Evolutionary conservation across 1,139 yeast species (phyloP), one percentile per base, ranked within the genome.

Genomic region (Blastobotrys aristatus): DNA sequence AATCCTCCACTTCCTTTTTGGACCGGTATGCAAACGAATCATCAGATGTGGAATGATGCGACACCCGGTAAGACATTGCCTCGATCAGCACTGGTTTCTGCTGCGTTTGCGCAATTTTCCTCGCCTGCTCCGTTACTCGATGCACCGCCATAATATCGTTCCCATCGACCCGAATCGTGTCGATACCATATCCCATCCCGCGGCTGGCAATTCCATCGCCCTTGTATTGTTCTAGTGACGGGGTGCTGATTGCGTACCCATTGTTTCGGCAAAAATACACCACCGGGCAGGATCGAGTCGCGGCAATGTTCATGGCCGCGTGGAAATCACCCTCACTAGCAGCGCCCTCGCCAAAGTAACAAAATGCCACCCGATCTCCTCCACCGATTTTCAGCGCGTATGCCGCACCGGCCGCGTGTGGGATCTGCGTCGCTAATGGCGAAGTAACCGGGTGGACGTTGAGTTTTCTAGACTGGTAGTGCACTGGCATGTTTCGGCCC

Each of bases 261-360:
- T 66, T 66, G 57, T 66, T 66, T 49, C 70, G 53, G 55, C 69
- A 65, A 47, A 66, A 61, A 52, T 57, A 66, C 10, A 66, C 54
- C 10, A 62, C 59, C 2, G 70, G 70, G 44, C 68, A 66, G 48
- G 51, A 56, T 38, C 68, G 51, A 10, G 69, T 65, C 11, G 70
- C 68, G 1, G 70, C 69, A 52, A 66, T 66, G 53, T 66, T 66
- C 35, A 66, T 53, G 2, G 69, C 69, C 33, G 68, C 67, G 46
- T 66, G 70, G 55, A 66, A 66, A 36, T 66, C 70, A 5, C 70
- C 70, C 48, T 66, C 70, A 16, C 68, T 64, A 0, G 69, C 68
- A 1, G 70, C 69, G 4, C 70, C 70, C 42, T 66, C 70, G 11
- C 70, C 70, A 53, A 66, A 63, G 50, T 64, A 66, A 51, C 67